These are phyloP conservation scores for Dactylellina haptotyla DNA, from an alignment of 2,329 filamentous ascomycete genomes.

Conservation along the genomic window DNA sequence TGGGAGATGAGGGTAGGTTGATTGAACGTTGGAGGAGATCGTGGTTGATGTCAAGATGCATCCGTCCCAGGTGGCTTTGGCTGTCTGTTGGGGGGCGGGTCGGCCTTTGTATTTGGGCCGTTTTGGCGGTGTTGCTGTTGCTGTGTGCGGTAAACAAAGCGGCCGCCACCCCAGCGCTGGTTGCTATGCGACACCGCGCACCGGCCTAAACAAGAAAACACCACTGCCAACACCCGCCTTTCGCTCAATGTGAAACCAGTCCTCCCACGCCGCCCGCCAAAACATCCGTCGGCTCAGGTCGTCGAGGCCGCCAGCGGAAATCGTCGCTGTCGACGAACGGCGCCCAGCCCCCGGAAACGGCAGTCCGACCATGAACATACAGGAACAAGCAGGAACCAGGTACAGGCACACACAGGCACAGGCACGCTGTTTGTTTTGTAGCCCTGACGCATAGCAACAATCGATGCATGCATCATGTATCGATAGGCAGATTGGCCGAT, in stretches of 20 bases:
- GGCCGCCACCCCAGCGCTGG: neutral
- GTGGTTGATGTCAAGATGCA: constrained; percentile 32
- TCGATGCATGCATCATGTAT: constrained; percentile 1
- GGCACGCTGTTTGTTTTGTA: constrained; percentile 2
- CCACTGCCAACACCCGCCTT: neutral
- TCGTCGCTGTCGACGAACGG: constrained; percentile 3
- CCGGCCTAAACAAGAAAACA: constrained; percentile 11
- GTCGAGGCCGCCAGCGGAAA: neutral
- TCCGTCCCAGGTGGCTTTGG: constrained; percentile 30
- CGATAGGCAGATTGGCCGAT: neutral
- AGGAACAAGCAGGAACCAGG: neutral
- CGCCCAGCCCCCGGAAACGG: neutral
- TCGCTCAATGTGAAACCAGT: constrained; percentile 21
- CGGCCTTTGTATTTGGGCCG: constrained; percentile 41
- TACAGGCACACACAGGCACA: neutral
- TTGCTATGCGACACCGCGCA: constrained; percentile 50
- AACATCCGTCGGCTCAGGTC: neutral
- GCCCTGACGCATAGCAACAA: constrained; percentile 7
- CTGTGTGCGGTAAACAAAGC: constrained; percentile 44
- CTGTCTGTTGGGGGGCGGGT: constrained; percentile 17
- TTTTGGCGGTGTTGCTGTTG: constrained; percentile 34
- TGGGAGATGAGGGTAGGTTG: neutral
- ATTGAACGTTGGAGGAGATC: neutral
- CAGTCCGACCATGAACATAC: neutral
- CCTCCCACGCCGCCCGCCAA: constrained; percentile 10